Evolutionary conservation across 2,329 filamentous ascomycete species (phyloP), one percentile per base, ranked within the genome.

Genomic region (Fusarium zealandicum): DNA sequence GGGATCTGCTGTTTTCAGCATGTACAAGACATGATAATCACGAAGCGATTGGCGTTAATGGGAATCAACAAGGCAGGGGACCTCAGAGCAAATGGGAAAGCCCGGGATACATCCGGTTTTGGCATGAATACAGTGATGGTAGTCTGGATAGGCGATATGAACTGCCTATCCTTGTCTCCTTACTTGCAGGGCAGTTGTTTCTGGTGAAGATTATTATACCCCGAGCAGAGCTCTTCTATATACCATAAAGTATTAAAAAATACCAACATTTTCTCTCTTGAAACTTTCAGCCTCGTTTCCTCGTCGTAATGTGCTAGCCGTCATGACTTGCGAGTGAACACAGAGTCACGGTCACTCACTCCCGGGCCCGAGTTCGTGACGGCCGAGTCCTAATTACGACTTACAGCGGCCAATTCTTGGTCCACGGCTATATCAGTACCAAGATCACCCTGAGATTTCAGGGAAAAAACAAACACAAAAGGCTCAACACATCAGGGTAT

Each of bases 201-300:
- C 74, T 78, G 76, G 75, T 78, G 76, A 77, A 77, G 63, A 68
- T 68, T 64, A 68, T 65, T 76, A 78, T 75, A 77, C 75, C 76
- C 56, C 72, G 69, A 58, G 56, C 59, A 20, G 38, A 48, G 48
- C 59, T 61, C 44, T 39, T 28, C 40, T 44, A 33, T 37, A 50
- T 50, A 44, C 45, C 27, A 57, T 30, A 41, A 57, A 61, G 25
- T 10, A 27, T n/a, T n/a, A n/a, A n/a, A 25, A 25, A 25, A 8
- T 25, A 25, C 9, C 22, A 25, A 25, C 22, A 8, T 25, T 9
- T 25, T 25, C 22, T 25, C 22, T 25, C 22, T 25, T 25, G 7
- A 25, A 6, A 25, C 8, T 25, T n/a, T n/a, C 7, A 8, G 9
- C 9, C 22, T 25, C 4, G 22, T 3, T 25, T 8, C 22, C 6